Percentiles rank a stretch among this genome's conserved stretches.
Evolutionary conservation across 805 yeast genomes (phyloP).

Genomic region (Metschnikowia cubensis): DNA sequence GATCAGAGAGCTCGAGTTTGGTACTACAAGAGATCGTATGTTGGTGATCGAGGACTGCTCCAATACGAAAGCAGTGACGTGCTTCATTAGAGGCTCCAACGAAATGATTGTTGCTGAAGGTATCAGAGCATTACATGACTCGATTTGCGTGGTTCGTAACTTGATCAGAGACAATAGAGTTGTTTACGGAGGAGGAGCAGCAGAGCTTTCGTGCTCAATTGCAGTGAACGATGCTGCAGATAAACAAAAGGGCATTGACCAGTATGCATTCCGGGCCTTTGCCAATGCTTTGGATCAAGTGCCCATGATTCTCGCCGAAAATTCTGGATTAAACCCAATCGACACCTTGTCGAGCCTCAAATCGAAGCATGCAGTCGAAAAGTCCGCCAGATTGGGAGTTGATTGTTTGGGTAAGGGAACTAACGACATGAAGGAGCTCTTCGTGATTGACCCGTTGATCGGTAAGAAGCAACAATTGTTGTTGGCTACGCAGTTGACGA

Average conservation of each 20-base stretch:
- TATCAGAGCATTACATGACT: slow-evolving; percentile 91
- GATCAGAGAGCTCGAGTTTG: slow-evolving; percentile 86
- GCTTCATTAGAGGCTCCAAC: slow-evolving; percentile 92
- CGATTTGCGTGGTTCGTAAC: slow-evolving; percentile 95
- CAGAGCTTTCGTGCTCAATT: slow-evolving; percentile 89
- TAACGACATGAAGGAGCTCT: slow-evolving; percentile 89
- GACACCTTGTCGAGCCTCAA: slow-evolving; percentile 82
- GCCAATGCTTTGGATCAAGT: slow-evolving; percentile 85
- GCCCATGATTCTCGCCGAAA: slow-evolving; percentile 94
- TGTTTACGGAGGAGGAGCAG: slow-evolving; percentile 99
- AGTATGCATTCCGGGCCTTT: slow-evolving; percentile 96
- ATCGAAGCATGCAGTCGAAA: slow-evolving; percentile 76
- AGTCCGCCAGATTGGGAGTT: slow-evolving; percentile 73
- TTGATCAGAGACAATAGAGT: slow-evolving; percentile 86
- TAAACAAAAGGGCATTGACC: slow-evolving; percentile 90
- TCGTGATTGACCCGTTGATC: slow-evolving; percentile 94
- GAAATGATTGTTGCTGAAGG: slow-evolving; percentile 98
- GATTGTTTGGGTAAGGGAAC: slow-evolving; percentile 89
- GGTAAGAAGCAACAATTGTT: slow-evolving; percentile 95
- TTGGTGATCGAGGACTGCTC: slow-evolving; percentile 87
- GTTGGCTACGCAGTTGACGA: slow-evolving; percentile 93
- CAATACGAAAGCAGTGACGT: slow-evolving; percentile 83
- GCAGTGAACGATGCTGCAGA: slow-evolving; percentile 92
- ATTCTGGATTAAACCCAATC: slow-evolving; percentile 92
- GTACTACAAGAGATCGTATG: slow-evolving; percentile 96